Conservation (phyloP, 2,329 filamentous ascomycete species). For the Coniella vitis region DNA sequence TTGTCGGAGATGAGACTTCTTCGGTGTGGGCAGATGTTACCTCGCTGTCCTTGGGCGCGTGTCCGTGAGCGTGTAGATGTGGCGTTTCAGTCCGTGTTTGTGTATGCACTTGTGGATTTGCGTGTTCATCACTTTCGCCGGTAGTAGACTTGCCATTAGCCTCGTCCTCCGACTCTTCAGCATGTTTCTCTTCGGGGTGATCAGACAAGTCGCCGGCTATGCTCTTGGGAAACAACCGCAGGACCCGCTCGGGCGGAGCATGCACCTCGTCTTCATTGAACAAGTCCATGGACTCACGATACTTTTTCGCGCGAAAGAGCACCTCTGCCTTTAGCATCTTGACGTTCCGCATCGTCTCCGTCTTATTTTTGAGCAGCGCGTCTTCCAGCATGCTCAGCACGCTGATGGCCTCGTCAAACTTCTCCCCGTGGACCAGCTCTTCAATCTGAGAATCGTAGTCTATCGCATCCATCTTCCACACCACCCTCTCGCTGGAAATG, state of each 20-base stretch:
- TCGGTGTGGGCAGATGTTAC: constrained; percentile 19
- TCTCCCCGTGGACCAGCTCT: constrained; percentile 64
- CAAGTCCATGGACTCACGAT: constrained; percentile 77
- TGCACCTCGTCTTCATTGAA: constrained; percentile 80
- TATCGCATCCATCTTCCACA: constrained; percentile 94
- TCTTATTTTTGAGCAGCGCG: constrained; percentile 78
- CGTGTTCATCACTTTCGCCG: constrained; percentile 26
- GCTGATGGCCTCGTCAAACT: constrained; percentile 88
- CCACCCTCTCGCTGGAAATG: constrained; percentile 80
- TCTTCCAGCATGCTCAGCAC: constrained; percentile 86
- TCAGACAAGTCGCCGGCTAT: constrained; percentile 78
- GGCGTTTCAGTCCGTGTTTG: no score
- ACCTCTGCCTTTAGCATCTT: constrained; percentile 87
- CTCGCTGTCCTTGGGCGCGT: constrained; percentile 18
- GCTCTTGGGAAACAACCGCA: constrained; percentile 72
- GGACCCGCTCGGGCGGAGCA: constrained; percentile 81
- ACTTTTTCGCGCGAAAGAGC: constrained; percentile 77
- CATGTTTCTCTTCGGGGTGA: constrained; percentile 30
- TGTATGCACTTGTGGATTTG: no score
- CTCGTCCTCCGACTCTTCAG: constrained; percentile 24
- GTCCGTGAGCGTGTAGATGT: not conserved
- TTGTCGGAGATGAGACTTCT: constrained; percentile 30
- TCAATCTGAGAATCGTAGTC: constrained; percentile 88
- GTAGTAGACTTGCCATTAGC: constrained; percentile 19
- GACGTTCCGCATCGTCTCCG: constrained; percentile 70